A percentile compares a stretch with the other conserved stretches of the same genome.
phyloP scores from a whole-genome alignment of 2,329 filamentous ascomycete genomes.

The Colletotrichum sp. region DNA sequence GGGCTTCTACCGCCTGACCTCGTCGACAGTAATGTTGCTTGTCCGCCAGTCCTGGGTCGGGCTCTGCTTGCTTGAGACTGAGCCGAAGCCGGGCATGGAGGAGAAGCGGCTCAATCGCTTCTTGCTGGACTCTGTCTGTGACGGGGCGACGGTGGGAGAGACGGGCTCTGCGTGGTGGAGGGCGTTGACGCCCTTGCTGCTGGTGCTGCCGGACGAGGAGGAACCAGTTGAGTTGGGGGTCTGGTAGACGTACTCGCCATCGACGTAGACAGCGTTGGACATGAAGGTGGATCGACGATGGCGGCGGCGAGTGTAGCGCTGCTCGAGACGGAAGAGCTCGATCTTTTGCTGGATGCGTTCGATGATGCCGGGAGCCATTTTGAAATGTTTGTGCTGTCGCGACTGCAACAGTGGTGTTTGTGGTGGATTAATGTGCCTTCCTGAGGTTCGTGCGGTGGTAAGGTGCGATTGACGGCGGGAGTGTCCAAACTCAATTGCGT shows the following conservation, averaged over 20 bases:
- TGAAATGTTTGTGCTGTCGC: background rate
- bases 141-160: slow-evolving; percentile 25
- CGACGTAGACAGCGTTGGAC: slow-evolving; percentile 88
- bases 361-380: slow-evolving; percentile 58
- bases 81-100: slow-evolving; percentile 61
- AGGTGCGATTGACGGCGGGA: background rate
- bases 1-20: slow-evolving; percentile 14
- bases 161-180: slow-evolving; percentile 38
- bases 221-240: slow-evolving; percentile 64
- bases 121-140: slow-evolving; percentile 35
- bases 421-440: background rate
- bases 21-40: slow-evolving; percentile 31
- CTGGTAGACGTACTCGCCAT: slow-evolving; percentile 92
- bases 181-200: slow-evolving; percentile 38
- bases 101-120: slow-evolving; percentile 61
- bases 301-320: slow-evolving; percentile 91
- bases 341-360: slow-evolving; percentile 71
- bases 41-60: slow-evolving; percentile 45
- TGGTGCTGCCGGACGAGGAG: slow-evolving; percentile 48
- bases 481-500: background rate
- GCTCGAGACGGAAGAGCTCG: slow-evolving; percentile 93
- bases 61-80: slow-evolving; percentile 36
- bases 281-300: slow-evolving; percentile 86
- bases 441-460: background rate
- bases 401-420: background rate